Evolutionary conservation across 2,329 filamentous ascomycete species (phyloP), one percentile per base, ranked within the genome.

Genomic region (Colletotrichum tropicale): DNA sequence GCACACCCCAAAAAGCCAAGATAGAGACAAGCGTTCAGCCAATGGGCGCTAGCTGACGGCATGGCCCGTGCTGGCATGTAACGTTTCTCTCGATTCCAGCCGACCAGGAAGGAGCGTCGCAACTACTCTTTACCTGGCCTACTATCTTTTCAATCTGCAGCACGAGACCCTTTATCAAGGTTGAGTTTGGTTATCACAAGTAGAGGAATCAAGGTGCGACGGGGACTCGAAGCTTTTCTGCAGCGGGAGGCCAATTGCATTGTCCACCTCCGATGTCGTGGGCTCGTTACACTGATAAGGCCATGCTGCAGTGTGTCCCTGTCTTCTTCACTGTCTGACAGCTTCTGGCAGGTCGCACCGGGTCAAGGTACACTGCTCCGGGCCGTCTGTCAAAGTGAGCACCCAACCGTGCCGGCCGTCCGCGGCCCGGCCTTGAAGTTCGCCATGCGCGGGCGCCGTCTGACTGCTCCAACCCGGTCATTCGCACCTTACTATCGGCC

Each of bases 61-160:
- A 28, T 58, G 62, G 62, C 24, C 60, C 52, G 69, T 66, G 69
- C 24, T 61, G 65, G 36, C 77, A 78, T 78, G 77, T 78, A 78
- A 78, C 77, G 77, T 78, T 78, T 77, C 77, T 24, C 70, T 67
- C 28, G 55, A 48, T 24, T 61, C 24, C 34, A 61, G 64, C 26
- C 67, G 30, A 12, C 15, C 32, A 64, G 15, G 10, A 55, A 28
- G 26, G 12, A 36, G 6, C 21, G 32, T n/a, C 30, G 32, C 28
- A 48, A 28, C 8, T 10, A 26, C 16, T 43, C 55, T 60, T 8
- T n/a, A 48, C 38, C 26, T 28, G n/a, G 0, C 56, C 10, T 58
- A 58, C 21, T 60, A 60, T 30, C 56, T 60, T 1, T 30, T 24
- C 26, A 21, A 30, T 5, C 18, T n/a, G 16, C 32, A 32, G 65